A percentile compares a stretch with the other conserved stretches of the same genome.
Conservation (phyloP, 2,329 filamentous ascomycete genomes). For the Onygenales sp. region DNA sequence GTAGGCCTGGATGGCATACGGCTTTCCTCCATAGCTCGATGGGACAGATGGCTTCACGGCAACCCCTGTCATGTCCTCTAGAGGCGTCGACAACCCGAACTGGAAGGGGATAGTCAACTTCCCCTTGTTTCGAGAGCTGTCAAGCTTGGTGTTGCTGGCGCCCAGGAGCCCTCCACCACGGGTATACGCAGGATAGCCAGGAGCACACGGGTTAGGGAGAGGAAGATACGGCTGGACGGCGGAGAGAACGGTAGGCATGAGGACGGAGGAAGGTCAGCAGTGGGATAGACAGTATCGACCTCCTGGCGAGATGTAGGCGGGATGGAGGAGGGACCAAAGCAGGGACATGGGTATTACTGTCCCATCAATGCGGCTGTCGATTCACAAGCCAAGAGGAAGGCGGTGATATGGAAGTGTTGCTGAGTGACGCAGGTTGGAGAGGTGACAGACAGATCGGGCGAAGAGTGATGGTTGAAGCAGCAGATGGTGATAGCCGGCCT, state of each 20-base stretch:
- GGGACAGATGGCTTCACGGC: conserved; percentile 25
- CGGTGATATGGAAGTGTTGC: not conserved
- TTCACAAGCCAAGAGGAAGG: not conserved
- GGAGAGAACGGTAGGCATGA: conserved; percentile 5
- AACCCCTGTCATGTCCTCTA: conserved; percentile 33
- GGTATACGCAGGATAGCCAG: not conserved
- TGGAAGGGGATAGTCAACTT: not conserved
- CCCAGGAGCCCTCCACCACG: not conserved
- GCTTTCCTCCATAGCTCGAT: conserved; percentile 23
- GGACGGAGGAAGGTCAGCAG: not conserved
- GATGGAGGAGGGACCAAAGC: not conserved
- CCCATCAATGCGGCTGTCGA: not conserved
- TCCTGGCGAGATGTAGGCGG: not conserved
- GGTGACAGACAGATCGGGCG: not conserved
- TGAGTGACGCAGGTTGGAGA: conserved; percentile 1
- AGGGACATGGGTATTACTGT: not conserved
- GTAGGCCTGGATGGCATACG: conserved; percentile 17
- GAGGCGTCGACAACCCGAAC: conserved; percentile 32
- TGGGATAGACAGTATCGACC: not conserved
- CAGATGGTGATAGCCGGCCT: not conserved
- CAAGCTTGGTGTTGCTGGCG: conserved; percentile 7
- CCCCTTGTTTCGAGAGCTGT: not conserved
- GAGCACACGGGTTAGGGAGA: not conserved
- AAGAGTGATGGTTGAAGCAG: not conserved
- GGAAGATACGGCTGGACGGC: not conserved